Percentiles rank a stretch among this genome's conserved stretches.
Conservation (phyloP, 2,329 filamentous ascomycete genomes). For the Hymenoscyphus fraxineus region DNA sequence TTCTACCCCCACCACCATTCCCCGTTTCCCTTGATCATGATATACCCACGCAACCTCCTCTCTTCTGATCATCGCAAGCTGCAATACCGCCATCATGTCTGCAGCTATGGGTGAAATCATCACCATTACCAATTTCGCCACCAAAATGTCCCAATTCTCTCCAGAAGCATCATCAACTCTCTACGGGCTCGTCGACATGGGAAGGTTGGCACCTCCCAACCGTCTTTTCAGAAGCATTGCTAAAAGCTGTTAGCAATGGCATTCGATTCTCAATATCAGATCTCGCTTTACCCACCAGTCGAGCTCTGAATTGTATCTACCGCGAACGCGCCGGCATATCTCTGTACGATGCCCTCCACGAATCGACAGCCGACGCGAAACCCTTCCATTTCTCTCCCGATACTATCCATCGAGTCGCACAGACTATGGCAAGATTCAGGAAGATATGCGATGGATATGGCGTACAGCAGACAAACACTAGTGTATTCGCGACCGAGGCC, state of each 20-base stretch:
- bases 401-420: slow-evolving; percentile 63
- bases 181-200: slow-evolving; percentile 36
- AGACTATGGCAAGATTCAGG: slow-evolving; percentile 66
- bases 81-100: slow-evolving; percentile 17
- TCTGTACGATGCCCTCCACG: slow-evolving; percentile 75
- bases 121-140: slow-evolving; percentile 31
- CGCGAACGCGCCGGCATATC: slow-evolving; percentile 77
- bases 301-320: slow-evolving; percentile 74
- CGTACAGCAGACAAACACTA: slow-evolving; percentile 62
- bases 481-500: slow-evolving; percentile 82
- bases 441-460: slow-evolving; percentile 65
- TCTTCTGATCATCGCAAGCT: no score
- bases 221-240: neutral
- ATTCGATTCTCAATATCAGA: slow-evolving; percentile 89
- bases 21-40: no score
- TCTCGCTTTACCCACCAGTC: slow-evolving; percentile 65
- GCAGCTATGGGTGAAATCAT: slow-evolving; percentile 26
- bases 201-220: slow-evolving; percentile 28
- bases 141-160: slow-evolving; percentile 28
- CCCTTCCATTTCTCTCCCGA: slow-evolving; percentile 43
- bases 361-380: slow-evolving; percentile 37
- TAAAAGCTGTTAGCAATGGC: slow-evolving; percentile 62
- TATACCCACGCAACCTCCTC: no score
- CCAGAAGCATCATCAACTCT: slow-evolving; percentile 22
- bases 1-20: no score